Evolutionary conservation across 805 yeast species (phyloP), one percentile per base, ranked within the genome.

Genomic region (Zygosaccharomyces rouxii): DNA sequence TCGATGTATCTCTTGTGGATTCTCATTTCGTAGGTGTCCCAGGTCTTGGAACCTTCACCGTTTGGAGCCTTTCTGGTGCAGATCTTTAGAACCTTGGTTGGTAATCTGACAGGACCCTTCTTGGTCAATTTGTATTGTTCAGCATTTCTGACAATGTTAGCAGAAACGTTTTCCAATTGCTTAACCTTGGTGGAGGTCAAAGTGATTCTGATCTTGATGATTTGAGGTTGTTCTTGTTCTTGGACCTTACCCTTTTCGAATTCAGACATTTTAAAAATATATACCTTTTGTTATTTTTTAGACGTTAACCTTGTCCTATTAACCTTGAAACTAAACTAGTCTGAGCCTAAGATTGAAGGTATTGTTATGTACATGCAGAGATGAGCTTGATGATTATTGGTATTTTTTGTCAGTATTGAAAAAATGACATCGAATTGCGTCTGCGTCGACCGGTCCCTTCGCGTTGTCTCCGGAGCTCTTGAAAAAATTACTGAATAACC

Each of bases 1-100:
- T 90, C 97, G 71, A 94, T 89, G 77, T 89, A 86, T 80, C 99
- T 90, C 95, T 94, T 94, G 96, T 94, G 99, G 83, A 94, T 89
- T 86, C 97, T 92, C 96, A 94, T 86, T 83, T 94, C 99, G 78
- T 84, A 94, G 69, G 95, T 80, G 75, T 94, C 99, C 97, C 97
- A 94, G 70, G 99, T 94, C 92, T 94, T 94, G 68, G 99, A 94
- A 94, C 99, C 99, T 83, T 94, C 97, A 94, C 99, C 99, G 78
- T 95, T 95, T 72, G 99, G 99, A 73, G 99, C 86, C 90, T 94
- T 94, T 88, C 99, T 89, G 87, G 99, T 94, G 79, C 95, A 81
- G 80, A 94, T 81, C 79, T 86, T 89, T 72, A 94, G 86, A 68
- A 86, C 94, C 86, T 90, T 94, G 78, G 99, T 94, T 81, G 99